These are phyloP conservation scores for Phytophthora gonapodyides DNA, from an alignment of 352 stramenopile species.

Conservation along the genomic window DNA sequence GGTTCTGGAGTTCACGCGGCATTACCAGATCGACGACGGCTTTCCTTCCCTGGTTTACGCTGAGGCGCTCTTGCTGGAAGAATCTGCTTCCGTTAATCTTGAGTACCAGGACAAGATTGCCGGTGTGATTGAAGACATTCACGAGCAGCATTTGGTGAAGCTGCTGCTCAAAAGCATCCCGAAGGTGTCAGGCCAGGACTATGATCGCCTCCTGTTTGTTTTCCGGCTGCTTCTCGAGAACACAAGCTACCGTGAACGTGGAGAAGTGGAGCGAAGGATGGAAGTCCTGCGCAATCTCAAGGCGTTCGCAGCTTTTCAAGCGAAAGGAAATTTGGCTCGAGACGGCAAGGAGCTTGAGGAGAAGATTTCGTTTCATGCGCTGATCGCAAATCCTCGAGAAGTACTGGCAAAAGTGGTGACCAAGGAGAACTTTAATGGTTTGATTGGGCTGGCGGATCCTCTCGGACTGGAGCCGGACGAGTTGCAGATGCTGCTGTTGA, in stretches of 20 bases:
- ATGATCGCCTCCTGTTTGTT: slow-evolving; percentile 74
- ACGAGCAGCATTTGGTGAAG: slow-evolving; percentile 63
- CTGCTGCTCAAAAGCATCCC: slow-evolving; percentile 64
- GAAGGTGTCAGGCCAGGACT: slow-evolving; percentile 60
- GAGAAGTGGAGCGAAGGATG: slow-evolving; percentile 66
- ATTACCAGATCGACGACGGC: slow-evolving; percentile 86
- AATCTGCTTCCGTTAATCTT: slow-evolving; percentile 26
- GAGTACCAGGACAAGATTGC: slow-evolving; percentile 83
- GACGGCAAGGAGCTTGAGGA: not conserved
- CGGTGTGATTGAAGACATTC: slow-evolving; percentile 79
- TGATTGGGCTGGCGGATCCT: slow-evolving; percentile 53
- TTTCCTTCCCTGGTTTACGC: slow-evolving; percentile 73
- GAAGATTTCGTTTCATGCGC: slow-evolving; percentile 63
- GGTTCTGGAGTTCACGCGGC: slow-evolving; percentile 77
- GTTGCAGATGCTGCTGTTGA: slow-evolving; percentile 74
- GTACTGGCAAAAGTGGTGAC: slow-evolving; percentile 53
- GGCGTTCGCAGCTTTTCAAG: slow-evolving; percentile 27
- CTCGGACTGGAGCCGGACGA: slow-evolving; percentile 72
- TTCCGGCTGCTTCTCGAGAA: slow-evolving; percentile 72
- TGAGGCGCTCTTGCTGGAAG: slow-evolving; percentile 58
- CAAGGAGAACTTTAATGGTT: slow-evolving; percentile 51
- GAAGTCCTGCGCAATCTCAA: slow-evolving; percentile 66
- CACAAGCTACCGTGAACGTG: slow-evolving; percentile 53
- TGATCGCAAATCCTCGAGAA: slow-evolving; percentile 65
- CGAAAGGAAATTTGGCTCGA: not conserved